A percentile compares a stretch with the other conserved stretches of the same genome.
Evolutionary conservation across 1,139 yeast species (phyloP).

Genomic region (Yamadazyma dushanensis): DNA sequence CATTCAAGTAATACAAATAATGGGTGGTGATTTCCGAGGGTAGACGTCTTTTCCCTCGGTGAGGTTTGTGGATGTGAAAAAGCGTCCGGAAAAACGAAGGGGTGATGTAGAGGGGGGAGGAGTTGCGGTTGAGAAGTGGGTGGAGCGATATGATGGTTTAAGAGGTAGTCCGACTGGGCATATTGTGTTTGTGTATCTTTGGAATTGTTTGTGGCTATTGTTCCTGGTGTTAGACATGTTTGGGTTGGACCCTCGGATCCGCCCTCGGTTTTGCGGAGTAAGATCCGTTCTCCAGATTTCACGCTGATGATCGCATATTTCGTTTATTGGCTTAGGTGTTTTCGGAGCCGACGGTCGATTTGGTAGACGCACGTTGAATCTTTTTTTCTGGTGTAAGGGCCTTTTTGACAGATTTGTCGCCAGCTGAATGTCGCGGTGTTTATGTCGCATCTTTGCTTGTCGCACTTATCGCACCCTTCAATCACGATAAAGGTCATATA

Average conservation of each 20-base stretch:
- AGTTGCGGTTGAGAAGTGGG: conserved; percentile 1
- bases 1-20: conserved; percentile 12
- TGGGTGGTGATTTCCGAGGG: conserved; percentile 1
- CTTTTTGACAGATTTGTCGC: no score
- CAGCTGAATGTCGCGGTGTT: conserved; percentile 1
- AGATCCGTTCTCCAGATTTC: conserved; percentile 13
- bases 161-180: background rate
- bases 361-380: conserved; percentile 1
- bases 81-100: background rate
- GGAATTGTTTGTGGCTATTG: background rate
- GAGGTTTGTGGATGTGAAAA: background rate
- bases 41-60: background rate
- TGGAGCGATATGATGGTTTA: background rate
- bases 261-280: conserved; percentile 10
- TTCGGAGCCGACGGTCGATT: conserved; percentile 15
- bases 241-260: conserved; percentile 7
- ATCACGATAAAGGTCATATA: no score
- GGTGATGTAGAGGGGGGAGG: background rate
- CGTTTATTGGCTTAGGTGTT: conserved; percentile 10
- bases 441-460: background rate
- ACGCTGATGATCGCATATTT: conserved; percentile 2
- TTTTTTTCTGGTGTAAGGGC: background rate
- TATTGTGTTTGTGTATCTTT: no score
- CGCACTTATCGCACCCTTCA: background rate
- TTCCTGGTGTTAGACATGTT: no score